Evolutionary conservation across 305 asterid genomes (phyloP).

Genomic region (Striga hermonthica): DNA sequence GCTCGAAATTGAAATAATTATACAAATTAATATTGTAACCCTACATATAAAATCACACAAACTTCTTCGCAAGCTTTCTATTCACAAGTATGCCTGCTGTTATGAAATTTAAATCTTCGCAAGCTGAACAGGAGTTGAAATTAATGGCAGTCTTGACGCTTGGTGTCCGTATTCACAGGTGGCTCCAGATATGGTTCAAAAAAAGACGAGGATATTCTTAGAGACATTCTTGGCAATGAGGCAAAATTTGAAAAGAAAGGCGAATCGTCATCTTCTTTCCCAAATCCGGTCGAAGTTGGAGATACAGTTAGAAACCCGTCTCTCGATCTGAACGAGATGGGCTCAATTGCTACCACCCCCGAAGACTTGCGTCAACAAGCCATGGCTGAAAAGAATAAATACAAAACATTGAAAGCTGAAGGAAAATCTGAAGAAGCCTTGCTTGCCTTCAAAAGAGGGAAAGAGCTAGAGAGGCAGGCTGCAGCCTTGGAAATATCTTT

Average conservation of each 20-base stretch:
- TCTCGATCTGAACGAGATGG: constrained; percentile 41
- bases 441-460: constrained; percentile 80
- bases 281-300: constrained; percentile 43
- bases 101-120: neutral
- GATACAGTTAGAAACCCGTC: constrained; percentile 35
- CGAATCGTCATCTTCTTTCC: constrained; percentile 51
- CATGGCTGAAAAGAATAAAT: constrained; percentile 65
- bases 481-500: constrained; percentile 72
- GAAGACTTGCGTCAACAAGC: constrained; percentile 88
- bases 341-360: constrained; percentile 54
- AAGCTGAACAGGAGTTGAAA: constrained; percentile 8
- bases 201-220: constrained; percentile 60
- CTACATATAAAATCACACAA: neutral
- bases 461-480: constrained; percentile 97
- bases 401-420: constrained; percentile 74
- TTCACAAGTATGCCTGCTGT: constrained; percentile 16
- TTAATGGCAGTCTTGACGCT: neutral
- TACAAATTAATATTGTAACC: neutral
- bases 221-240: constrained; percentile 49
- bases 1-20: neutral
- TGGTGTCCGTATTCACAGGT: constrained; percentile 44
- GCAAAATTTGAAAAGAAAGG: constrained; percentile 39
- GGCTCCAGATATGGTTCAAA: constrained; percentile 56
- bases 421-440: constrained; percentile 96
- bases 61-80: constrained; percentile 10